Conservation (phyloP, 805 yeast genomes). For the Metschnikowia peoriensis region DNA sequence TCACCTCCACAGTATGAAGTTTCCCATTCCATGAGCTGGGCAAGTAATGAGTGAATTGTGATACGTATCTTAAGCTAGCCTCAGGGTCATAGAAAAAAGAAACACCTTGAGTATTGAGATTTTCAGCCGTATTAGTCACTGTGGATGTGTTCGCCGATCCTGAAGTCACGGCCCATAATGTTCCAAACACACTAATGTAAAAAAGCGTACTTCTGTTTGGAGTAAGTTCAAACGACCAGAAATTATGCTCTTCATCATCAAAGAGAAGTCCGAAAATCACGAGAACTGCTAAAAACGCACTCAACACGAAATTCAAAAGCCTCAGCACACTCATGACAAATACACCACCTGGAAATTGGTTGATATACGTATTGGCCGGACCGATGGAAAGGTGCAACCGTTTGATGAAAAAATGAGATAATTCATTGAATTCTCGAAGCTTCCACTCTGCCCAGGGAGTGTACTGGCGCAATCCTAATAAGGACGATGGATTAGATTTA, state of each 20-base stretch:
- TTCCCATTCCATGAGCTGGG: constrained; percentile 86
- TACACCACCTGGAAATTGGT: constrained; percentile 86
- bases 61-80: constrained; percentile 72
- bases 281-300: constrained; percentile 85
- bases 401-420: constrained; percentile 82
- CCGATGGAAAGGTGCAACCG: constrained; percentile 74
- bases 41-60: constrained; percentile 85
- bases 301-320: constrained; percentile 61
- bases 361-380: constrained; percentile 78
- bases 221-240: constrained; percentile 84
- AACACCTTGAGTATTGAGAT: constrained; percentile 24
- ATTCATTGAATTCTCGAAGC: constrained; percentile 88
- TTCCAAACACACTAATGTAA: constrained; percentile 85
- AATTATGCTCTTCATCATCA: constrained; percentile 78
- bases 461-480: constrained; percentile 71
- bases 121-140: constrained; percentile 22
- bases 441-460: constrained; percentile 96
- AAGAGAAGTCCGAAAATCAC: constrained; percentile 60
- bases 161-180: constrained; percentile 81
- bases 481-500: constrained; percentile 78
- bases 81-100: constrained; percentile 86
- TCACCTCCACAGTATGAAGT: constrained; percentile 81
- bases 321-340: constrained; percentile 36
- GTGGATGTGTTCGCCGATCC: constrained; percentile 46
- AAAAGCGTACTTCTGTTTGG: constrained; percentile 79